These are phyloP conservation scores for Carex pumila DNA, from an alignment of 176 grass and related monocot genomes.

Conservation along the genomic window DNA sequence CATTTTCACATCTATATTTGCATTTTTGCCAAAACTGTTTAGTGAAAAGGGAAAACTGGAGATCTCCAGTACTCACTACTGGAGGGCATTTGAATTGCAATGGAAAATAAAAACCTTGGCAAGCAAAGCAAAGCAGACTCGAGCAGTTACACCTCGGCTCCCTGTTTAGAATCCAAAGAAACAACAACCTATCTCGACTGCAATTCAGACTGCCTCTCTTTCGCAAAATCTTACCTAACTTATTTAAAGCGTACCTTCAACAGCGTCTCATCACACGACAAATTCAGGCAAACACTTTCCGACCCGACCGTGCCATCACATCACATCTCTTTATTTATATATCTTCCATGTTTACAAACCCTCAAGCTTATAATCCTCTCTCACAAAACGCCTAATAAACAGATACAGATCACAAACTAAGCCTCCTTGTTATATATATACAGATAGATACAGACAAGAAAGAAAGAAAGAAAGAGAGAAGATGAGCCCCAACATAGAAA, in stretches of 20 bases:
- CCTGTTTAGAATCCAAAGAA: not conserved
- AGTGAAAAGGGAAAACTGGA: not conserved
- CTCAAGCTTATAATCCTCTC: not conserved
- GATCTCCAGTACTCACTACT: not conserved
- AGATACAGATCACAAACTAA: not conserved
- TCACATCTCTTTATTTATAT: not conserved
- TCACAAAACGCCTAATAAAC: too few species aligned
- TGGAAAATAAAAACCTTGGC: not conserved
- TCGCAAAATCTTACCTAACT: slow-evolving; percentile 16
- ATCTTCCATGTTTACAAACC: not conserved
- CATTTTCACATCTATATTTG: not conserved
- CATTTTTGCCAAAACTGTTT: not conserved
- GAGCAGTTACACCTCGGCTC: not conserved
- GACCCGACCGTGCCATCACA: too few species aligned
- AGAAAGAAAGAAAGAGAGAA: not conserved
- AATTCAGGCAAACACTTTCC: not conserved
- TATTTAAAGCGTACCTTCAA: not conserved
- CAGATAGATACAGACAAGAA: not conserved
- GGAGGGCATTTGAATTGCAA: not conserved
- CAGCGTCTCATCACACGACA: not conserved
- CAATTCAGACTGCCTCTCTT: not conserved
- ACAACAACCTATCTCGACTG: not conserved
- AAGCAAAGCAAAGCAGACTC: not conserved
- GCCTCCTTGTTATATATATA: not conserved
- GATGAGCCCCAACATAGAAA: slow-evolving; percentile 21